A percentile compares a stretch with the other conserved stretches of the same genome.
Conservation (phyloP, 202 grass and related monocot species). For the Eragrostis tef region DNA sequence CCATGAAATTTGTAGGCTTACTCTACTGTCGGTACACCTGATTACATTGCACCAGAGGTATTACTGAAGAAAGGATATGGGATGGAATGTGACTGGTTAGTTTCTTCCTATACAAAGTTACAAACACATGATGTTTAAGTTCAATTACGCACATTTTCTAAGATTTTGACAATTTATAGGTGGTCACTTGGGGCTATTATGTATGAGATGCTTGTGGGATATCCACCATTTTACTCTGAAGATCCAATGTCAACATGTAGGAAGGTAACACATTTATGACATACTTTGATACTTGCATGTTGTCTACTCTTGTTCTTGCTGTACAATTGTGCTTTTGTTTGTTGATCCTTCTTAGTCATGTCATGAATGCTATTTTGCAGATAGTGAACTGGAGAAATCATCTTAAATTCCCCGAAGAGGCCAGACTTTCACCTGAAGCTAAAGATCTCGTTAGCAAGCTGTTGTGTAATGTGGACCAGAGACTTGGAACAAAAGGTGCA, state of each 20-base stretch:
- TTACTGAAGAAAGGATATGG: slow-evolving; percentile 85
- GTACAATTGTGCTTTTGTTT: not conserved
- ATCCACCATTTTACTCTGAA: slow-evolving; percentile 91
- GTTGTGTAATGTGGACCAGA: slow-evolving; percentile 74
- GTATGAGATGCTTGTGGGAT: slow-evolving; percentile 89
- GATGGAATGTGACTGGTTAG: slow-evolving; percentile 90
- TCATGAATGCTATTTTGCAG: slow-evolving; percentile 46
- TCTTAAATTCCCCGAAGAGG: slow-evolving; percentile 83
- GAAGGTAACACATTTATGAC: slow-evolving; percentile 55
- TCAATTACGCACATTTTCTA: slow-evolving; percentile 28
- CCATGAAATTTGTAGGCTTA: slow-evolving; percentile 58
- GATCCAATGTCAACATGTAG: slow-evolving; percentile 78
- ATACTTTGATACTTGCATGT: slow-evolving; percentile 20
- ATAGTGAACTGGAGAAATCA: slow-evolving; percentile 88
- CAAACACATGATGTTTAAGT: slow-evolving; percentile 10
- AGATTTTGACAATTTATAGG: slow-evolving; percentile 54
- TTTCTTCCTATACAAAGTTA: slow-evolving; percentile 21
- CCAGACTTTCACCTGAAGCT: slow-evolving; percentile 65
- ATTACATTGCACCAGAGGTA: slow-evolving; percentile 87
- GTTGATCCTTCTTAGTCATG: slow-evolving; percentile 28
- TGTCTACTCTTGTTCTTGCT: not conserved
- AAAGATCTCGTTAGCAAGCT: slow-evolving; percentile 75
- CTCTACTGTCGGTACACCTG: slow-evolving; percentile 80
- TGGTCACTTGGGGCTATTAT: slow-evolving; percentile 90
- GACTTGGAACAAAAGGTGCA: slow-evolving; percentile 76